Base-by-base conservation (phyloP, 805 yeast genomes). In the Priceomyces carsonii region DNA sequence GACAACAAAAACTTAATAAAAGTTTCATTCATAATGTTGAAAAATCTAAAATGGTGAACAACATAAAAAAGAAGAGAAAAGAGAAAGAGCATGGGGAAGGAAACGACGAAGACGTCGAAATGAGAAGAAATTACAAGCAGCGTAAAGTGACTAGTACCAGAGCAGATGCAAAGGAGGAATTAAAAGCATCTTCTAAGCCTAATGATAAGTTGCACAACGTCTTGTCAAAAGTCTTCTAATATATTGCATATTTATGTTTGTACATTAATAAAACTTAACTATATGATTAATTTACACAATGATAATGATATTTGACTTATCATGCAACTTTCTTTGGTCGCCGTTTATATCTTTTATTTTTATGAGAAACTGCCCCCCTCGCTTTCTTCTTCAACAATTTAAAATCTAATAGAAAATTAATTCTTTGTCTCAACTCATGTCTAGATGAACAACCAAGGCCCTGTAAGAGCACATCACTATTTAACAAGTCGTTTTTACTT, bases 1-100 rank as follows among this genome's bases (percentile, higher is more conserved):
- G 88, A 59, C 95, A 95, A 26, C 84, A 81, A 37, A 84, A 86
- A 48, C 73, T 91, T 58, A 90, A 90, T 66, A 87, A 88, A 61
- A 77, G 82, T 12, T 93, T 82, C 55, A 77, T 90, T 40, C 75
- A 75, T 45, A 89, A 88, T 53, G 90, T 91, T 28, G 97, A 91
- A 55, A 79, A 78, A 46, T 82, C 93, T 42, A 88, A 87, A 69
- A 82, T 82, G 82, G 72, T 88, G 33, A 73, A 75, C 28, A 80
- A 79, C 38, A 86, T 89, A 5, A 70, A 77, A 48, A 61, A 66
- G 39, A 76, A 75, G 59, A 64, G 72, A 44, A 66, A 53, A 40
- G 47, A 48, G 14, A 61, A 53, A 39, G 55, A 50, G 18, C 35
- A 30, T 12, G 33, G 32, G 5, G 44, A 23, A 3, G 53, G 52